Base-by-base conservation (phyloP, 768 basidiomycete genomes). In the Dioszegia crocea region DNA sequence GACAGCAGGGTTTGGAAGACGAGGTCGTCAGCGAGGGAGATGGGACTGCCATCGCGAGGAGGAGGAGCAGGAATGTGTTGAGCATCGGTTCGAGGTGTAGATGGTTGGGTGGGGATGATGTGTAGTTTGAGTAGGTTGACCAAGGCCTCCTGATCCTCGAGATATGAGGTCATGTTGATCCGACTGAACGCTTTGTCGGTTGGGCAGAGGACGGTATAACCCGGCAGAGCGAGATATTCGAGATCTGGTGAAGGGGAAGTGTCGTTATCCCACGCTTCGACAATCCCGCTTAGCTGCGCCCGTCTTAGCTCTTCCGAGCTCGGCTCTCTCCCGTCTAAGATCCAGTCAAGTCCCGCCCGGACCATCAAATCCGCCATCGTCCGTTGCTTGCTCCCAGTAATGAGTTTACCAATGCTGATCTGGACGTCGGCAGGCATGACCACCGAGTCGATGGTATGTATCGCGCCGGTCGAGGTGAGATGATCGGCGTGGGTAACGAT, bases 171-270 rank as follows among this genome's bases (percentile, higher is more conserved):
- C 57, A 98, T 77, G 78, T 98, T 93, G 75, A 88, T 78, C 21
- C 83, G 79, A 73, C 91, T 87, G 82, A 98, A 96, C 0, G 94
- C 92, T 58, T 88, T 86, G 69, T 99, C 96, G 5, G 85, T 84
- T 2, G 96, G 96, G 65, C 89, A 92, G 21, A 99, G 81, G 3
- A 99, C 76, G 1, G 91, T 94, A 86, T 93, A 98, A 3, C 86
- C 65, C 39, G 69, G 60, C 43, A 65, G 43, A 31, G 67, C 66
- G 23, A 70, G 45, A 16, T 56, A 39, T 36, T 66, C 58, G 27
- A 55, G n/a, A 14, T 64, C 61, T 10, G 62, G 62, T 14, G 43
- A n/a, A 17, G 49, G 59, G 16, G 56, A 36, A 8, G 27, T 47
- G 16, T 48, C 61, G 48, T 54, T 55, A 30, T 49, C 54, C 19